Evolutionary conservation across 2,329 filamentous ascomycete genomes (phyloP), one percentile per base, ranked within the genome.

Genomic region (Tympanopsis confertula): DNA sequence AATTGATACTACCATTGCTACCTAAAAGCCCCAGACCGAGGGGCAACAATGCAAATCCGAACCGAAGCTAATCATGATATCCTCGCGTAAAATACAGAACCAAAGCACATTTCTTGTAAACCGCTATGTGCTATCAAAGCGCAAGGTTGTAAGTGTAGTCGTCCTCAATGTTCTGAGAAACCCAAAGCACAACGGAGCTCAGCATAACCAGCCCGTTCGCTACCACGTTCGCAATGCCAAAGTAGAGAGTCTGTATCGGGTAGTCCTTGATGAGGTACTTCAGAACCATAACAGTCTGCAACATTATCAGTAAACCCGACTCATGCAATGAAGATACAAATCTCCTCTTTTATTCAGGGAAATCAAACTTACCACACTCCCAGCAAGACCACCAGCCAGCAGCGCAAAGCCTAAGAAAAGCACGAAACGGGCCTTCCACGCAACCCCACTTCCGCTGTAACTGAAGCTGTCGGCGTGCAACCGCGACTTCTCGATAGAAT

Each of bases 141-240:
- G 76, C 73, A 43, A 82, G 59, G 49, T 75, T 81, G 56, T 82
- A 82, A 20, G 76, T 80, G 54, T 82, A 82, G 50, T 82, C 78
- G 48, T 82, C 78, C 54, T 82, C 78, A 60, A 82, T 80, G 50
- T 82, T 82, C 63, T 82, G 78, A 37, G 74, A 76, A 19, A 82
- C 66, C 78, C 78, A 82, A 22, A 82, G 66, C 26, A 81, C 71
- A 36, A 74, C 64, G 19, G 74, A 74, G 51, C 77, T 82, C 45
- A 81, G 53, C 75, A 82, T 82, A 36, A 82, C 66, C 51, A 80
- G 46, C 10, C 62, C 69, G 57, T 82, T 82, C 2, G 73, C 71
- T 48, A 79, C 58, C 24, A 82, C 69, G 51, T 81, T 82, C 5
- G 75, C 74, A 35, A 79, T 69, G 3, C 78, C 78, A 58, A 82